Conservation (phyloP, 768 basidiomycete genomes). For the Butyriboletus loyo region DNA sequence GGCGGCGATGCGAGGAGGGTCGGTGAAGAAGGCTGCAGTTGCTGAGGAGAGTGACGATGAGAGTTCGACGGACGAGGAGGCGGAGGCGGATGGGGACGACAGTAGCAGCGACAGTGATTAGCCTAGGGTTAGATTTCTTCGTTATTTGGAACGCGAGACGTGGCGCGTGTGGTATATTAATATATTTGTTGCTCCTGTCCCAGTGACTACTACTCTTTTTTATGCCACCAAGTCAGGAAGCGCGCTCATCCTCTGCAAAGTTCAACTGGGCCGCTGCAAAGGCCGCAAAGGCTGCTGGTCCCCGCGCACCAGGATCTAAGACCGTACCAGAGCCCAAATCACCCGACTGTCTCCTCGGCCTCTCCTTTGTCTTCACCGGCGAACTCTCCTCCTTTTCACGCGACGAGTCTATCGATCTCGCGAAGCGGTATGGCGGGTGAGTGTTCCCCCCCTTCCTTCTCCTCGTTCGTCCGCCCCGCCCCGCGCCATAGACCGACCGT, state of each 20-base stretch:
- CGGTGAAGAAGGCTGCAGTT: slow-evolving; percentile 63
- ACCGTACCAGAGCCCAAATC: slow-evolving; percentile 65
- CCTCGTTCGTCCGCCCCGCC: background rate
- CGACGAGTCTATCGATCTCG: slow-evolving; percentile 83
- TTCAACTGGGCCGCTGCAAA: slow-evolving; percentile 50
- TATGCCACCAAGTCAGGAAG: slow-evolving; percentile 2
- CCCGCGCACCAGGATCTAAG: slow-evolving; percentile 55
- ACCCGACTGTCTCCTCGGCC: slow-evolving; percentile 79
- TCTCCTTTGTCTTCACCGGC: slow-evolving; percentile 95
- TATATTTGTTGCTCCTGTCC: background rate
- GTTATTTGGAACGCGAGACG: background rate
- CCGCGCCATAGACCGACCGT: background rate
- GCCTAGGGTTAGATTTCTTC: too few species aligned
- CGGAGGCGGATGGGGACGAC: slow-evolving; percentile 19
- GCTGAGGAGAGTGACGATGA: slow-evolving; percentile 33
- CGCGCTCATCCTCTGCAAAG: slow-evolving; percentile 9
- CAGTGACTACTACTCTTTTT: background rate
- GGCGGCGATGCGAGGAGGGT: slow-evolving; percentile 89
- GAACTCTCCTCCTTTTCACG: slow-evolving; percentile 84
- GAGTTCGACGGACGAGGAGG: slow-evolving; percentile 30
- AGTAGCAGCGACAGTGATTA: slow-evolving; percentile 30
- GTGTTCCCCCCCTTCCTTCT: slow-evolving; percentile 21
- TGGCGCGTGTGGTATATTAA: background rate
- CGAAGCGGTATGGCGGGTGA: slow-evolving; percentile 91
- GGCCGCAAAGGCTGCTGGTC: slow-evolving; percentile 61